These are phyloP conservation scores for Fusarium fracticaudum DNA, from an alignment of 2,329 filamentous ascomycete species.

Conservation along the genomic window DNA sequence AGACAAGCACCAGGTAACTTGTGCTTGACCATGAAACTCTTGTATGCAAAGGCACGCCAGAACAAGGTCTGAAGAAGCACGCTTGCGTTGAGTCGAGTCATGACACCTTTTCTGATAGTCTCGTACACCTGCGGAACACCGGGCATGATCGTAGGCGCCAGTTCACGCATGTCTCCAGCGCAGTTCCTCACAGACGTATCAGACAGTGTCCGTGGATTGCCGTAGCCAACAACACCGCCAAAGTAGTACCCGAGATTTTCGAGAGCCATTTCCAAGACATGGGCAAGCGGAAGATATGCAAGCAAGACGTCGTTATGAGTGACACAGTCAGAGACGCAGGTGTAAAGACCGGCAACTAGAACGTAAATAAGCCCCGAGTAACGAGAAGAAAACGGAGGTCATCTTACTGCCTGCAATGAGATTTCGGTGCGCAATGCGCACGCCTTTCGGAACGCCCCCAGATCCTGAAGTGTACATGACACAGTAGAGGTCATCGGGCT, in stretches of 20 bases:
- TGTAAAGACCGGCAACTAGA: slow-evolving; percentile 78
- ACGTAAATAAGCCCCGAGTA: accelerated
- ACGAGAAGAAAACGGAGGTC: no score
- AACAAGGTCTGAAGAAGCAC: slow-evolving; percentile 79
- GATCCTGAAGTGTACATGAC: slow-evolving; percentile 89
- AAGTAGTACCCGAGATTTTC: slow-evolving; percentile 90
- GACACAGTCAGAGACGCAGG: slow-evolving; percentile 79
- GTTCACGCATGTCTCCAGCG: slow-evolving; percentile 90
- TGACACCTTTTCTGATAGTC: slow-evolving; percentile 92
- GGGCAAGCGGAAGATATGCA: slow-evolving; percentile 91
- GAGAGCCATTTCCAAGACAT: slow-evolving; percentile 95
- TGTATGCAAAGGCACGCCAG: slow-evolving; percentile 70
- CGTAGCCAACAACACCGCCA: slow-evolving; percentile 92
- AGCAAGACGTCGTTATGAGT: slow-evolving; percentile 81
- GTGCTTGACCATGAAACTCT: slow-evolving; percentile 64
- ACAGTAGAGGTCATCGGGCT: slow-evolving; percentile 81
- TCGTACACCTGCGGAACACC: slow-evolving; percentile 98
- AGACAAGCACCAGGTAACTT: slow-evolving; percentile 73
- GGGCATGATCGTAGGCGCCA: slow-evolving; percentile 86
- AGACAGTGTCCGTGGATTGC: slow-evolving; percentile 85
- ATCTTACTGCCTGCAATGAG: slow-evolving; percentile 72
- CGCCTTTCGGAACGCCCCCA: slow-evolving; percentile 88
- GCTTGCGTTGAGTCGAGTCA: slow-evolving; percentile 78
- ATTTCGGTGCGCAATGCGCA: slow-evolving; percentile 81
- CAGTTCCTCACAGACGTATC: slow-evolving; percentile 88